Conservation (phyloP, 192 early-diverging fungal genomes). For the Allomyces macrogynus region DNA sequence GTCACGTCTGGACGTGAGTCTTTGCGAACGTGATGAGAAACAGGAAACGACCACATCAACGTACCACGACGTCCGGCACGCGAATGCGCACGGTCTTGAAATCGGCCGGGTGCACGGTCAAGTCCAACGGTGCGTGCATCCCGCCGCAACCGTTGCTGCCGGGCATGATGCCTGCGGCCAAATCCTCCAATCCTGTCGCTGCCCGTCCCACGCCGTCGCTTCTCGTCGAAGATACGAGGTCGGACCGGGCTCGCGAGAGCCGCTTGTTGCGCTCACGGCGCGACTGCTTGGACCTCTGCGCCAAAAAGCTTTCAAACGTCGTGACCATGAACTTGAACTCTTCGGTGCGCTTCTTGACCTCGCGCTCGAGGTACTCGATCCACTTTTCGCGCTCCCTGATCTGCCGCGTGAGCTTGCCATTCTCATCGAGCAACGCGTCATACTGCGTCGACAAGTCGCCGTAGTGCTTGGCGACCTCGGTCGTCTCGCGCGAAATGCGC, state of each 20-base stretch:
- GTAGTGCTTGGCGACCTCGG: slow-evolving; percentile 23
- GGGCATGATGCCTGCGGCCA: too few relatives aligned
- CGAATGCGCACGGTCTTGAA: neutral
- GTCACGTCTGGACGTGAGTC: too few relatives aligned
- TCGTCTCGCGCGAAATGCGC: slow-evolving; percentile 29
- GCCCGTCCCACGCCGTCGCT: too few relatives aligned
- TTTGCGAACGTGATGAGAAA: neutral
- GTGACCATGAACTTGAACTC: slow-evolving; percentile 30
- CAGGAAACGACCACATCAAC: neutral
- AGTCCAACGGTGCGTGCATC: too few relatives aligned
- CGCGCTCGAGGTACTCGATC: slow-evolving; percentile 28
- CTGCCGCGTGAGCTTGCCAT: slow-evolving; percentile 17
- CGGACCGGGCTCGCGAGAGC: slow-evolving; percentile 4
- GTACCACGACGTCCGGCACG: neutral
- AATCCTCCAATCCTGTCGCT: too few relatives aligned
- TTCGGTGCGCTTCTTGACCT: slow-evolving; percentile 22
- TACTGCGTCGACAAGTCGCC: slow-evolving; percentile 25
- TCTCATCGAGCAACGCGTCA: slow-evolving; percentile 16
- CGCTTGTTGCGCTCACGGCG: slow-evolving; percentile 19
- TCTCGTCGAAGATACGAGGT: too few relatives aligned
- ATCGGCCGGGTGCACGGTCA: too few relatives aligned
- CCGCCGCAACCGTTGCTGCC: too few relatives aligned
- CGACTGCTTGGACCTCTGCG: slow-evolving; percentile 17
- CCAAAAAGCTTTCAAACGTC: slow-evolving; percentile 38
- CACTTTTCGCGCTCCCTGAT: slow-evolving; percentile 30